These are phyloP conservation scores for Tricholoma sp. DNA, from an alignment of 768 basidiomycete species.

Conservation along the genomic window DNA sequence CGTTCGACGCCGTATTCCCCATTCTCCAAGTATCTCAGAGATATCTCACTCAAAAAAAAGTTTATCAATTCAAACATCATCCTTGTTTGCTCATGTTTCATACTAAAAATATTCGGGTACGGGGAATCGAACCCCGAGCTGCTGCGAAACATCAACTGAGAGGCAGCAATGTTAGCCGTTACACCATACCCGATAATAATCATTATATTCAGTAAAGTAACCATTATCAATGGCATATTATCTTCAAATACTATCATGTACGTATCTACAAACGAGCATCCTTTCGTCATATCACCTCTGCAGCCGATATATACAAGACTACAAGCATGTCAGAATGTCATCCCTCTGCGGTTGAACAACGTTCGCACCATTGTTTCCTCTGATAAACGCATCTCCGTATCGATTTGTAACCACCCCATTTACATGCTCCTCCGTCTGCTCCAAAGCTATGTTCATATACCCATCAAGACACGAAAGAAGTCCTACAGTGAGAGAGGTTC, in stretches of 20 bases:
- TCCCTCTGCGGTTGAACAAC: background rate
- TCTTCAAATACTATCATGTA: too few species aligned
- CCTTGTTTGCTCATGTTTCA: background rate
- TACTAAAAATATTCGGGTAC: constrained; percentile 31
- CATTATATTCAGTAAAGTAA: too few species aligned
- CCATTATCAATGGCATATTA: too few species aligned
- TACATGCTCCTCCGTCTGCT: constrained; percentile 95
- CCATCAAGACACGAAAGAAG: constrained; percentile 93
- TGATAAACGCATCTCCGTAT: constrained; percentile 94
- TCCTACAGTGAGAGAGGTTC: constrained; percentile 61
- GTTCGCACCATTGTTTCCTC: constrained; percentile 81
- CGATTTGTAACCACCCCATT: constrained; percentile 81
- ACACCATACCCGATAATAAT: constrained; percentile 43
- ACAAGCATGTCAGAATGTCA: constrained; percentile 2
- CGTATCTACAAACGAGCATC: too few species aligned
- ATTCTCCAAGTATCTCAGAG: too few species aligned
- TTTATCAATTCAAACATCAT: background rate
- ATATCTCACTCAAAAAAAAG: too few species aligned
- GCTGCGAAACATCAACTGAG: constrained; percentile 34
- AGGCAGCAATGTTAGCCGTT: constrained; percentile 60
- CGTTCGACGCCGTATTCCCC: background rate
- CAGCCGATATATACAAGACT: constrained; percentile 81
- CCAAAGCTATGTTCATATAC: constrained; percentile 98
- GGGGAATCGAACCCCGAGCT: constrained; percentile 53
- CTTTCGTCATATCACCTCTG: constrained; percentile 48